Evolutionary conservation across 768 basidiomycete species (phyloP), one percentile per base, ranked within the genome.

Genomic region (Trametes cubensis): DNA sequence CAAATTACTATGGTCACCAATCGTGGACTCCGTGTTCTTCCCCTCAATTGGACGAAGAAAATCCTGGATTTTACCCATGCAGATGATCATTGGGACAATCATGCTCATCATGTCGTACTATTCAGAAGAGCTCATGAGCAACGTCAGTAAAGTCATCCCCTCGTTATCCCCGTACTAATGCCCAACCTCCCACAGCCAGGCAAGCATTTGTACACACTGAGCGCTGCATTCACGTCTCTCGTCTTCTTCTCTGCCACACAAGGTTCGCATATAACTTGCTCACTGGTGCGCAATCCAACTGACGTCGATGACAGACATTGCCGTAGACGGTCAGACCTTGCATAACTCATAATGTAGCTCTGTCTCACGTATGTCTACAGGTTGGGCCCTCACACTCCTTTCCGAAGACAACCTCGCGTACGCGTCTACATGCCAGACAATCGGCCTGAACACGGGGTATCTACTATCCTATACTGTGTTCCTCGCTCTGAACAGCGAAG

Each of bases 31-130:
- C 2, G 79, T 90, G 65, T 99, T 90, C 74, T 79, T 89, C 69
- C 77, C 85, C 40, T 88, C 85, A 44, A 67, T 95, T 64, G 97
- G 97, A n/a, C 88, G 97, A 52, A 83, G 97, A 65, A 99, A 98
- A 75, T 95, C 93, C 63, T 99, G 97, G 97, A 98, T 99, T 67
- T 89, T 98, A 64, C 97, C 97, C 46, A 97, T 99, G 83, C 97
- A 99, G 73, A 73, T 88, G 34, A 85, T 94, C 65, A 90, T 98
- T 52, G 97, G 94, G 44, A 80, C 83, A 44, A 77, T 94, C 61
- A 92, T 93, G 90, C 69, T 92, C 40, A 87, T 86, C 68, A 87
- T 93, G 62, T 90, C 91, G 6, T 72, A 83, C 57, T 85, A 89
- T 67, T 87, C 89, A 7, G 82, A 94, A 69, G 83, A 82, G 66